Conservation (phyloP, 31 red algal species). For the Endocladia muricata region DNA sequence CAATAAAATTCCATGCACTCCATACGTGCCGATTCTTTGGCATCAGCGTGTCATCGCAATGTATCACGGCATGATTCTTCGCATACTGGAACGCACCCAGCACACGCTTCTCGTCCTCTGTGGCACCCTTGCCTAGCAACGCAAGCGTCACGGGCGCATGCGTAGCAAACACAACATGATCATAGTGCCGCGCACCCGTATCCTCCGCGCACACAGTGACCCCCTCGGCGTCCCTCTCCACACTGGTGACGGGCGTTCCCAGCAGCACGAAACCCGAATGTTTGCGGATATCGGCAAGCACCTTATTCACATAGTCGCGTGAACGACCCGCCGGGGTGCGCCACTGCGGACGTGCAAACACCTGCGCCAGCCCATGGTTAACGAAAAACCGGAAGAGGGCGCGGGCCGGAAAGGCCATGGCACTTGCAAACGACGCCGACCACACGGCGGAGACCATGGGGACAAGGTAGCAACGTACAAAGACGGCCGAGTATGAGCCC, state of each 20-base stretch:
- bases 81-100: constrained; percentile 80
- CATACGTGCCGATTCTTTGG: constrained; percentile 63
- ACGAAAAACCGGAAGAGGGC: constrained; percentile 85
- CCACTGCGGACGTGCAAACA: constrained; percentile 85
- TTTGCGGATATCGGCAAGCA: constrained; percentile 38
- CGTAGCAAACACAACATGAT: constrained; percentile 89
- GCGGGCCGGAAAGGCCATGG: constrained; percentile 74
- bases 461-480: constrained; percentile 81
- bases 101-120: constrained; percentile 47
- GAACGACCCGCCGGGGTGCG: constrained; percentile 69
- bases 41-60: constrained; percentile 80
- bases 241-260: constrained; percentile 22
- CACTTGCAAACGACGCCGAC: constrained; percentile 64
- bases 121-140: constrained; percentile 53
- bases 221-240: constrained; percentile 13
- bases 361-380: constrained; percentile 93
- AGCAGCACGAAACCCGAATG: constrained; percentile 32
- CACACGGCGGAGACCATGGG: constrained; percentile 96
- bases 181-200: constrained; percentile 41
- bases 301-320: constrained; percentile 62
- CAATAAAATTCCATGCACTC: constrained; percentile 94
- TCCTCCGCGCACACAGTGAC: constrained; percentile 33
- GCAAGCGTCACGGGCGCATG: constrained; percentile 70
- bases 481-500: constrained; percentile 63
- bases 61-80: constrained; percentile 62